Evolutionary conservation across 805 yeast genomes (phyloP), one percentile per base, ranked within the genome.

Genomic region (Schwanniomyces sp.): DNA sequence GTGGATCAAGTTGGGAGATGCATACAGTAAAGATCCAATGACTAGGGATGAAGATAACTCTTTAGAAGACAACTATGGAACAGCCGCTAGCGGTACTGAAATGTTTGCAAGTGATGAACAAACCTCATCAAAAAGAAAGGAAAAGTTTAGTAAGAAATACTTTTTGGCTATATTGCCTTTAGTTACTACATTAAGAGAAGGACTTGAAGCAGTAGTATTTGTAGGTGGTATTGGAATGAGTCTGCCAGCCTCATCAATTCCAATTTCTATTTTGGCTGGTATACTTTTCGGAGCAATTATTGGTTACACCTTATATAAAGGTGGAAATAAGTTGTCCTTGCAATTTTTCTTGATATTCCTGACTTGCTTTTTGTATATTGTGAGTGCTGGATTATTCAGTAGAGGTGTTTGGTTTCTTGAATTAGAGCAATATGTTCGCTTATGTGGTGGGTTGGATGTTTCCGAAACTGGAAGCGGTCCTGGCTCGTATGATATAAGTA

Each of bases 321-420:
- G 88, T n/a, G 94, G 96, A 7, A 85, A 85, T 57, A 83, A 87
- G 24, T 69, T 88, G 52, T 85, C 94, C 0, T 69, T 91, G 50
- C 90, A 85, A 61, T 79, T 82, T 53, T 90, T 91, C 61, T 64
- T 91, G 45, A 81, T 88, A 24, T 72, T 76, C 2, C 85, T 92
- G 12, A 86, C 96, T 0, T 85, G 94, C 57, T 85, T 91, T 64
- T 70, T 91, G 34, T 91, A 91, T 61, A 62, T 89, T 34, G 91
- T 91, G 26, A 88, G 96, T 4, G 91, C 96, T 0, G 97, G 97
- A 0, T 72, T 91, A 43, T 78, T 89, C 61, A 85, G 94, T 7
- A 80, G 88, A 48, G 96, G 96, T 14, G 85, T 91, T 2, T 91
- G 97, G 97, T 89, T 86, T 61, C 76, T 88, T 50, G 97, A 91